A percentile compares a stretch with the other conserved stretches of the same genome.
These are phyloP conservation scores for Metschnikowia peoriensis DNA, from an alignment of 805 yeast species.

Conservation along the genomic window DNA sequence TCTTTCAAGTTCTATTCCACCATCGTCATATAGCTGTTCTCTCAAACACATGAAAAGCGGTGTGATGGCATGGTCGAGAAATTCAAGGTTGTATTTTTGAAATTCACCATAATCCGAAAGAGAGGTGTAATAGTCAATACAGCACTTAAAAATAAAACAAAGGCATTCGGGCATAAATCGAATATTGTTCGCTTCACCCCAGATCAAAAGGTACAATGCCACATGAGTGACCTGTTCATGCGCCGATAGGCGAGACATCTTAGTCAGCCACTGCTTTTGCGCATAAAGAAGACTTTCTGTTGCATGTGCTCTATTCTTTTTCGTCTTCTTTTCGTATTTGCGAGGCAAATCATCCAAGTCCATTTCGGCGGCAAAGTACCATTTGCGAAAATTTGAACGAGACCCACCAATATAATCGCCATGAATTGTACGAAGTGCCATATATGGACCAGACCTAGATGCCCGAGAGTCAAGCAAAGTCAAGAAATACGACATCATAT, in stretches of 20 bases:
- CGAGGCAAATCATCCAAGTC: slow-evolving; percentile 40
- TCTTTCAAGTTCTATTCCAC: slow-evolving; percentile 44
- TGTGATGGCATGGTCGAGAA: slow-evolving; percentile 66
- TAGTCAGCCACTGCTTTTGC: slow-evolving; percentile 49
- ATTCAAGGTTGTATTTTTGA: slow-evolving; percentile 32
- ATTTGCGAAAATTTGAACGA: slow-evolving; percentile 64
- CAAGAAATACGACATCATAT: slow-evolving; percentile 51
- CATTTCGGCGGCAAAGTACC: slow-evolving; percentile 76
- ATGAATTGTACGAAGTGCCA: slow-evolving; percentile 60
- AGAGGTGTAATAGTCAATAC: slow-evolving; percentile 62
- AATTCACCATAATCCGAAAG: slow-evolving; percentile 28
- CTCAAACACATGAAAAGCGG: slow-evolving; percentile 68
- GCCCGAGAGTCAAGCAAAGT: slow-evolving; percentile 33
- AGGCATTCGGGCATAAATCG: slow-evolving; percentile 89
- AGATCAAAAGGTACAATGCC: slow-evolving; percentile 66
- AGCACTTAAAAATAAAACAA: slow-evolving; percentile 81
- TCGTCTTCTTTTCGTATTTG: slow-evolving; percentile 17
- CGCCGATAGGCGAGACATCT: slow-evolving; percentile 50
- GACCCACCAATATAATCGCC: slow-evolving; percentile 75
- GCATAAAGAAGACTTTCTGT: slow-evolving; percentile 20
- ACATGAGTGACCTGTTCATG: slow-evolving; percentile 61
- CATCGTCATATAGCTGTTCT: slow-evolving; percentile 49
- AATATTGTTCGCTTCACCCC: slow-evolving; percentile 90
- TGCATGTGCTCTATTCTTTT: not conserved
- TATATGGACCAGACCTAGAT: slow-evolving; percentile 55